Base-by-base conservation (phyloP, 2,329 filamentous ascomycete genomes). In the Colletotrichum liriopes region DNA sequence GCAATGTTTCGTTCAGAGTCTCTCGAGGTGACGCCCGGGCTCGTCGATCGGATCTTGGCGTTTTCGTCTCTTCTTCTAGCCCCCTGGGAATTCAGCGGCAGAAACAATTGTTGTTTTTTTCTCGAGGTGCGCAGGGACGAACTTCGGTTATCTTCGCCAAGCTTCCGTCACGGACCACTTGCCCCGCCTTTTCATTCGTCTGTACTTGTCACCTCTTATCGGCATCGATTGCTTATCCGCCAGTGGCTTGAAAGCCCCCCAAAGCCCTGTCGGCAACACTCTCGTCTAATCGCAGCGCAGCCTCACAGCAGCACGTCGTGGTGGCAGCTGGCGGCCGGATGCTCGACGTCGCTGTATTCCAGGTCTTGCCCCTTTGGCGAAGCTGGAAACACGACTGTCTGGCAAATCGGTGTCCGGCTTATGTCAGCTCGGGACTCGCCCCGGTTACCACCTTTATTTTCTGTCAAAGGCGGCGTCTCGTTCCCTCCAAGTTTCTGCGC, bases 81-180 rank as follows among this genome's bases (percentile, higher is more conserved):
- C 2, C 39, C 20, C n/a, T 32, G 1, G 26, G 37, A 60, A 45
- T 14, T 16, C 1, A 35, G 11, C 26, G 29, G 26, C 49, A 11
- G 47, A 51, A 35, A 32, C 52, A 39, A 52, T 35, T 54, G 20
- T 56, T 68, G 39, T 64, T 49, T 54, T 60, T 70, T 70, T 60
- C 9, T 55, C 35, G 54, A 70, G 54, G 45, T 60, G 62, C 61
- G 67, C 54, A 45, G 23, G 58, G 65, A 47, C 51, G 51, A 56
- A 18, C 20, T 66, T 70, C 67, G 67, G 61, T 29, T 45, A 26
- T 26, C n/a, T 61, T 67, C 54, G 67, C 59, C 45, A 72, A 72
- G 58, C 58, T 68, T 59, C 23, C n/a, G 26, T 39, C 39, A 39
- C 63, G 59, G 23, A 35, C 66, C 66, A 69, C n/a, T 26, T 20